Evolutionary conservation across 2,329 filamentous ascomycete species (phyloP).

Genomic region (Zymoseptoria tritici): DNA sequence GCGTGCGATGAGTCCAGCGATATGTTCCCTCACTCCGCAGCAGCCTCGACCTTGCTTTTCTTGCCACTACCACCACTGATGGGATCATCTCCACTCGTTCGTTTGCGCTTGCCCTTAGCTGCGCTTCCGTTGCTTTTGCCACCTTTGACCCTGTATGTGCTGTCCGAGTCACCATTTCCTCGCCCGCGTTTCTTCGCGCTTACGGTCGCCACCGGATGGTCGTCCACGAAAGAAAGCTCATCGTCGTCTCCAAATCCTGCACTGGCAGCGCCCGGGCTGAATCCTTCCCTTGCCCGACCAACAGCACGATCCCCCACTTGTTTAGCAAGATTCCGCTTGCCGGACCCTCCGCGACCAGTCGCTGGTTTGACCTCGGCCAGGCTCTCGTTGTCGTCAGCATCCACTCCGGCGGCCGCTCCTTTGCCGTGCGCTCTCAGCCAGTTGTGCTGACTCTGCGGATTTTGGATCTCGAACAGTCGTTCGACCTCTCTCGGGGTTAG

Average conservation of each 20-base stretch:
- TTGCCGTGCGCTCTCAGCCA: constrained; percentile 55
- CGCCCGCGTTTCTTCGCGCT: constrained; percentile 28
- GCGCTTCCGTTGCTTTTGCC: constrained; percentile 37
- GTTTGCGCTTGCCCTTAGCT: constrained; percentile 35
- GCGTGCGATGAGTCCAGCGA: neutral
- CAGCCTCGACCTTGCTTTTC: constrained; percentile 16
- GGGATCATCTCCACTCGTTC: constrained; percentile 15
- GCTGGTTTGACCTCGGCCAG: constrained; percentile 68
- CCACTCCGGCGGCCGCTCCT: constrained; percentile 13
- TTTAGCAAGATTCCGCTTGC: constrained; percentile 28
- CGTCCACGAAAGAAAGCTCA: constrained; percentile 24
- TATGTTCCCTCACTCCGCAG: neutral
- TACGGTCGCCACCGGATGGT: constrained; percentile 16
- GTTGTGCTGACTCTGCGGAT: constrained; percentile 89
- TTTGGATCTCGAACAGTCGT: constrained; percentile 51
- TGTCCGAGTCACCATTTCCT: constrained; percentile 34
- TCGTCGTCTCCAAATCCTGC: constrained; percentile 33
- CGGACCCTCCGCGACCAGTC: constrained; percentile 27
- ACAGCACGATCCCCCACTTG: constrained; percentile 30
- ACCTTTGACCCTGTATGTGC: constrained; percentile 43
- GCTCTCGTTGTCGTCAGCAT: constrained; percentile 55
- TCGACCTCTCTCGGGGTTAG: constrained; percentile 42
- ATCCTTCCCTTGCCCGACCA: constrained; percentile 28
- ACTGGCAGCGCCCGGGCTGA: constrained; percentile 28
- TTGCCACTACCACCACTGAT: constrained; percentile 13